Conservation (phyloP, 2,329 filamentous ascomycete genomes). For the Scedosporium apiospermum region DNA sequence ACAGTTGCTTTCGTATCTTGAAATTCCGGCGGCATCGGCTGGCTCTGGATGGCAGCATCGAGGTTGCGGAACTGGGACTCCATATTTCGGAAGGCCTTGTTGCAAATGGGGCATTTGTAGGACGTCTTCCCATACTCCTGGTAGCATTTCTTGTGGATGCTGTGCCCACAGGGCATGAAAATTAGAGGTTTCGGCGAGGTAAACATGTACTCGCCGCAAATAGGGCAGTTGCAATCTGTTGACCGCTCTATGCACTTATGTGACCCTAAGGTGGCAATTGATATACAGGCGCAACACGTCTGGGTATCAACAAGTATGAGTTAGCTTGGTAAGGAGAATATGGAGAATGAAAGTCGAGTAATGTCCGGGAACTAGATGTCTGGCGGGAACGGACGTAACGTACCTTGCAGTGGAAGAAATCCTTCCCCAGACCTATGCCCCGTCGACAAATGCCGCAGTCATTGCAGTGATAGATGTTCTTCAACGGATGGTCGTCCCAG, state of each 20-base stretch:
- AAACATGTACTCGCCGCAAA: constrained; percentile 95
- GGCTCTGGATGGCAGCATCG: constrained; percentile 74
- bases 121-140: constrained; percentile 79
- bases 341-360: not conserved
- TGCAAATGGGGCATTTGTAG: constrained; percentile 95
- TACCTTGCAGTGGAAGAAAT: constrained; percentile 98
- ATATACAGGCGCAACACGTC: constrained; percentile 90
- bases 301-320: constrained; percentile 20
- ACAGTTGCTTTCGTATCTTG: constrained; percentile 70
- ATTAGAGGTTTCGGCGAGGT: constrained; percentile 81
- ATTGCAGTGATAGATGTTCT: constrained; percentile 90
- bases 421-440: constrained; percentile 84
- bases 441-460: constrained; percentile 94
- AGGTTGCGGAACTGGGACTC: constrained; percentile 87
- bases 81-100: constrained; percentile 96
- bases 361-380: not conserved
- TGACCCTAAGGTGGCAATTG: constrained; percentile 71
- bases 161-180: constrained; percentile 92
- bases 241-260: constrained; percentile 93
- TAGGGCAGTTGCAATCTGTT: constrained; percentile 92
- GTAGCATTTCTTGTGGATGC: constrained; percentile 87
- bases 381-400: constrained; percentile 13
- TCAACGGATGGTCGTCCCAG: constrained; percentile 88
- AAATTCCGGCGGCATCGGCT: constrained; percentile 88
- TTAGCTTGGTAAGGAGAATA: constrained; percentile 3